Base-by-base conservation (phyloP, 768 basidiomycete species). In the Boletus speciosus region DNA sequence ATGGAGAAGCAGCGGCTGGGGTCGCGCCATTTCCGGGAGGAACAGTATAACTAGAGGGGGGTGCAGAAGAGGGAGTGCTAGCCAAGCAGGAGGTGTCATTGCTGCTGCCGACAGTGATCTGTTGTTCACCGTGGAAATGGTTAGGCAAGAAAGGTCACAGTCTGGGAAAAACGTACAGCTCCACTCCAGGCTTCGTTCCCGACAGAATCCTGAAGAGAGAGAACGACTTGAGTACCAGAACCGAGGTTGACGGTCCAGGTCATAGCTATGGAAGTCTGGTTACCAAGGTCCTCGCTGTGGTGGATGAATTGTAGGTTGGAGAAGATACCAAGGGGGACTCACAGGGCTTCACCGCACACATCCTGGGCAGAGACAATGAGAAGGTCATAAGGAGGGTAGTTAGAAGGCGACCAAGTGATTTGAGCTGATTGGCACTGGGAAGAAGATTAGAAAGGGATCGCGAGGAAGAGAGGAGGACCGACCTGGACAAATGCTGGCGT, bases 171-270 rank as follows among this genome's bases (percentile, higher is more conserved):
- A 76, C 82, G 64, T 56, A 89, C 88, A 11, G 59, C 61, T 35
- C 72, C 75, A 59, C 81, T 83, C 89, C 89, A 92, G 4, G 79
- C 87, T 61, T 90, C 86, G 4, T 84, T 64, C 29, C 73, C 80
- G 34, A 61, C 50, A 2, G 70, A 61, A 63, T 89, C 86, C 55
- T 78, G 67, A 16, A 88, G 56, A 15, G 78, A 84, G 32, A 90
- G 57, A 57, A 74, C 66, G 37, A 85, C 73, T 29, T 72, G 56
- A 21, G 74, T 75, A 36, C 82, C 82, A 12, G 77, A 73, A 34
- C 78, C 62, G 47, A 89, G 38, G 41, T 61, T 56, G 44, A 74
- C 72, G 5, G 62, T 70, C 51, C 66, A 88, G 14, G 70, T 70
- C 11, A 78, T 61, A 43, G 64, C 70, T 48, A 75, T 77, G 34